A percentile compares a stretch with the other conserved stretches of the same genome.
phyloP scores from a whole-genome alignment of 106 monocot species.

The Allium sativum region DNA sequence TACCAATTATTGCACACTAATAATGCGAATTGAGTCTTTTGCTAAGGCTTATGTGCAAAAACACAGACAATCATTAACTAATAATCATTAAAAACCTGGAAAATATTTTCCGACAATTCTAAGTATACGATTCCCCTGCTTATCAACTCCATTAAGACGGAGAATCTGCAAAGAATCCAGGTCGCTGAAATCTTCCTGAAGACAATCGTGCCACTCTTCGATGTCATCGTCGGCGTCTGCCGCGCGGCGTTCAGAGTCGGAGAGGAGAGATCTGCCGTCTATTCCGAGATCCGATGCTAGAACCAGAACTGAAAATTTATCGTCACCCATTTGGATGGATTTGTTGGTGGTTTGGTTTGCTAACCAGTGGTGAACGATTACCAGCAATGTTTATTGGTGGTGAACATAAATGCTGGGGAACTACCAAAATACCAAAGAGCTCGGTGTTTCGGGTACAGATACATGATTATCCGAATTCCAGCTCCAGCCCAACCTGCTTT shows the following conservation, averaged over 20 bases:
- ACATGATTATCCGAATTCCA: too few species aligned
- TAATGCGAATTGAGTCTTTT: too few species aligned
- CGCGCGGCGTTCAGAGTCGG: slow-evolving; percentile 18
- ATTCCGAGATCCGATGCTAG: slow-evolving; percentile 76
- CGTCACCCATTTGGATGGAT: slow-evolving; percentile 2
- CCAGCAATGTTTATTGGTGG: not conserved
- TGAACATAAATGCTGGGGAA: too few species aligned
- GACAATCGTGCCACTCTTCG: slow-evolving; percentile 85
- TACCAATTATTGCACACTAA: too few species aligned
- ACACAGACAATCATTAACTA: too few species aligned
- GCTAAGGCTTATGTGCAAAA: too few species aligned
- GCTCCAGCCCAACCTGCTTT: too few species aligned
- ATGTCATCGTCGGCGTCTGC: slow-evolving; percentile 9
- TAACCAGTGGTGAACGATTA: not conserved
- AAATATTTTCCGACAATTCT: slow-evolving; percentile 93
- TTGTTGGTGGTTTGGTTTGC: not conserved
- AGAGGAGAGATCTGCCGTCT: slow-evolving; percentile 61
- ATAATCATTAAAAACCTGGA: slow-evolving; percentile 37
- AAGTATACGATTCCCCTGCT: slow-evolving; percentile 57
- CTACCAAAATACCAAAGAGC: too few species aligned
- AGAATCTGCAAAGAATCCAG: slow-evolving; percentile 63
- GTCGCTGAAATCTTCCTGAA: slow-evolving; percentile 78
- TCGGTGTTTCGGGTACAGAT: too few species aligned
- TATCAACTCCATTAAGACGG: slow-evolving; percentile 66
- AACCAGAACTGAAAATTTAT: slow-evolving; percentile 81